Evolutionary conservation across 352 stramenopile species (phyloP), one percentile per base, ranked within the genome.

Genomic region (Pythium sukuiense): DNA sequence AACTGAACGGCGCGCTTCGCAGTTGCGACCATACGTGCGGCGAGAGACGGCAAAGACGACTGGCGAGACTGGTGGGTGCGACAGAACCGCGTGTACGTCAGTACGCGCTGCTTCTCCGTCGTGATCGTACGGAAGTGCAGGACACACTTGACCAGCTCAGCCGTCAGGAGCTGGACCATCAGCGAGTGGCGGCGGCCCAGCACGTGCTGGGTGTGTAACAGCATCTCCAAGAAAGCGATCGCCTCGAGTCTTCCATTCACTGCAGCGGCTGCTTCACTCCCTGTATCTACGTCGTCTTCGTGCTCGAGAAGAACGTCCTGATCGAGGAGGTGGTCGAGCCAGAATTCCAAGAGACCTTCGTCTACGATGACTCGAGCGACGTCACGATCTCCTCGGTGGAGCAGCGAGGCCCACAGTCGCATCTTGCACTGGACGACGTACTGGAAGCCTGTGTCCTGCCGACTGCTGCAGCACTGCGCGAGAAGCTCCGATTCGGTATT

Each of bases 1-100:
- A 81, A 46, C 55, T 81, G 76, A 29, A 84, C 64, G 1, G 76
- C 29, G 14, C 76, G 74, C 37, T 81, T 84, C 11, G 71, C 63
- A 9, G 70, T 63, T 6, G 68, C 68, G 26, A 70, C 48, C 56
- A 70, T 64, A 2, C 57, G 63, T 5, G 49, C 39, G 6, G 63
- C 56, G 16, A 65, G 29, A 16, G 58, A 39, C 4, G 58, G 32
- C 0, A 58, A 32, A 11, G 29, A 11, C 14, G 57, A 50, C 24
- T 46, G 52, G 9, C 63, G 45, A 13, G 30, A 20, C 8, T 18
- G 13, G n/a, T 63, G 63, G 7, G 32, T 45, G 8, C 41, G 56
- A 9, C 54, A 46, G 32, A 52, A 61, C 24, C 61, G 48, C 11
- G 48, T 27, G 50, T 64, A 29, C 55, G 67, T 35, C 1, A 71